Percentiles rank a stretch among this genome's conserved stretches.
Evolutionary conservation across 768 basidiomycete species (phyloP).

Genomic region (Coprinopsis marcescibilis): DNA sequence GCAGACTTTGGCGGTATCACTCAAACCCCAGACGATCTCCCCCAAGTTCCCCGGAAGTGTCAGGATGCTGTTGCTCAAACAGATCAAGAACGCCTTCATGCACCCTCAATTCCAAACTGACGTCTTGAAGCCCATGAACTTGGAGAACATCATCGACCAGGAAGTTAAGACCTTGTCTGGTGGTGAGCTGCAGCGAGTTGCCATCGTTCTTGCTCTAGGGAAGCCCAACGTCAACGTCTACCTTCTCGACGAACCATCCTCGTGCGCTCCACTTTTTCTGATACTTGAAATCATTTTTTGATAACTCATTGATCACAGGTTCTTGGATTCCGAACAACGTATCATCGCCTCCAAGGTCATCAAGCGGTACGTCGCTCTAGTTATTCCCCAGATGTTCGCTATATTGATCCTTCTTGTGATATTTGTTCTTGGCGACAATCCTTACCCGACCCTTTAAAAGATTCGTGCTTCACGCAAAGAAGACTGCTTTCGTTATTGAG

Average conservation of each 20-base stretch:
- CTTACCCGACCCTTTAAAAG: too few species aligned
- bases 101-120: slow-evolving; percentile 99
- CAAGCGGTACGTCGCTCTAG: slow-evolving; percentile 58
- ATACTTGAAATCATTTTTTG: neutral
- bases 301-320: slow-evolving; percentile 39
- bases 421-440: neutral
- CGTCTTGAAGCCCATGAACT: slow-evolving; percentile 94
- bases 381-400: neutral
- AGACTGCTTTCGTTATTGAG: slow-evolving; percentile 98
- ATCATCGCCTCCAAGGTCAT: slow-evolving; percentile 98
- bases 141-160: slow-evolving; percentile 95
- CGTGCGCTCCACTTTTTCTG: slow-evolving; percentile 33
- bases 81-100: slow-evolving; percentile 95
- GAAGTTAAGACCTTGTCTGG: slow-evolving; percentile 97
- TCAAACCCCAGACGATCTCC: slow-evolving; percentile 98
- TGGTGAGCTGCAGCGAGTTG: slow-evolving; percentile 96
- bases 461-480: slow-evolving; percentile 94
- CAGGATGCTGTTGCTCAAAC: slow-evolving; percentile 87
- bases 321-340: slow-evolving; percentile 99
- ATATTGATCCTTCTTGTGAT: neutral
- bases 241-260: slow-evolving; percentile 92
- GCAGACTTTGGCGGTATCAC: slow-evolving; percentile 78
- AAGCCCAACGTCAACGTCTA: slow-evolving; percentile 63
- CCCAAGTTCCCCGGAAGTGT: slow-evolving; percentile 98
- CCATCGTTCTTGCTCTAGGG: slow-evolving; percentile 91